Evolutionary conservation across 164 flowering plant species (phyloP).

Genomic region (Brasenia schreberi): DNA sequence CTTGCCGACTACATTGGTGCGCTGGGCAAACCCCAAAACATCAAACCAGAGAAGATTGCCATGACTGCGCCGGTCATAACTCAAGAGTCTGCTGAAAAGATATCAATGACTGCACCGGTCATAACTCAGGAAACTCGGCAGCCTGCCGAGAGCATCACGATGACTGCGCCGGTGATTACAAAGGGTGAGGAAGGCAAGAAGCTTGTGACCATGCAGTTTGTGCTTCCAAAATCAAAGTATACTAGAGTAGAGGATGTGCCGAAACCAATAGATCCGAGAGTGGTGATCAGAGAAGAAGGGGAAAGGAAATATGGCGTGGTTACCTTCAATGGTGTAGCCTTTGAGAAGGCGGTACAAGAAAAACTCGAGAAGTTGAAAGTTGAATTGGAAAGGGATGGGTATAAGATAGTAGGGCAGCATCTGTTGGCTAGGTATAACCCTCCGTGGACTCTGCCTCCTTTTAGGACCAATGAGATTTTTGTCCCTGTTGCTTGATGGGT

Average conservation of each 20-base stretch:
- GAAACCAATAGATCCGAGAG: slow-evolving; percentile 67
- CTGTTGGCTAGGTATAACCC: slow-evolving; percentile 61
- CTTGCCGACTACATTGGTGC: slow-evolving; percentile 80
- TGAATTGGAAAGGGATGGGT: slow-evolving; percentile 67
- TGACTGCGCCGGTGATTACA: slow-evolving; percentile 73
- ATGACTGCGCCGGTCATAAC: too few species aligned
- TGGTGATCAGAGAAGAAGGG: slow-evolving; percentile 59
- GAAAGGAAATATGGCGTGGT: slow-evolving; percentile 75
- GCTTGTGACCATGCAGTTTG: slow-evolving; percentile 67
- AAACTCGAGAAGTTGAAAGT: slow-evolving; percentile 47
- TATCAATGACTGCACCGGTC: slow-evolving; percentile 14
- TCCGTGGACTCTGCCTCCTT: too few species aligned
- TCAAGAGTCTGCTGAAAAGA: slow-evolving; percentile 23
- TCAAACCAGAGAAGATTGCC: slow-evolving; percentile 58
- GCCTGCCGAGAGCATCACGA: slow-evolving; percentile 36
- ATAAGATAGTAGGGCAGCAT: slow-evolving; percentile 35
- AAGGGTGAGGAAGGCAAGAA: slow-evolving; percentile 13
- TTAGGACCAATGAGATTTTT: too few species aligned
- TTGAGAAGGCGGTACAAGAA: slow-evolving; percentile 46
- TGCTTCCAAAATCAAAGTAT: slow-evolving; percentile 49
- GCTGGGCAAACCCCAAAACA: slow-evolving; percentile 62
- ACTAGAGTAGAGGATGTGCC: slow-evolving; percentile 66
- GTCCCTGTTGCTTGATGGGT: too few species aligned
- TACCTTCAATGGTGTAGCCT: slow-evolving; percentile 56
- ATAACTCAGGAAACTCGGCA: neutral